These are phyloP conservation scores for Ceratopteris richardii DNA, from an alignment of 75 land plant species.

Conservation along the genomic window DNA sequence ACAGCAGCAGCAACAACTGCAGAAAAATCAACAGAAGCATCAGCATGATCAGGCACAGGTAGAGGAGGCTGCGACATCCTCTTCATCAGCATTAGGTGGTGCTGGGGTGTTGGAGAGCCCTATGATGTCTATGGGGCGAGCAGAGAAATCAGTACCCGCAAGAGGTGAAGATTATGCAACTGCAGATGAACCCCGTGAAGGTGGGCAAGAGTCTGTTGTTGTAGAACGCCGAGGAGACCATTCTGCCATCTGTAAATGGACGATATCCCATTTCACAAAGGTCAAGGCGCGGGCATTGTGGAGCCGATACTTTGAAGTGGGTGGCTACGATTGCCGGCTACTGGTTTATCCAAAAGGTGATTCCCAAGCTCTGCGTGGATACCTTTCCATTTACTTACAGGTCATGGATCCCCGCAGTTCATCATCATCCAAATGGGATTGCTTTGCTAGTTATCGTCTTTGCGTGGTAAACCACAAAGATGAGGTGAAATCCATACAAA, in stretches of 20 bases:
- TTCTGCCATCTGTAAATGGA: conserved; percentile 69
- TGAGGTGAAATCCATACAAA: conserved; percentile 54
- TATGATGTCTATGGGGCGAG: too few species aligned
- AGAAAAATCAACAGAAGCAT: neutral
- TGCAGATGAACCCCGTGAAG: conserved; percentile 30
- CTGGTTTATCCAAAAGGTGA: conserved; percentile 88
- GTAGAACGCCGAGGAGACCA: conserved; percentile 67
- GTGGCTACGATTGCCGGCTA: conserved; percentile 85
- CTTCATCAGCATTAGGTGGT: neutral
- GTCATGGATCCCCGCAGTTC: conserved; percentile 74
- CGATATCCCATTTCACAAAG: conserved; percentile 48
- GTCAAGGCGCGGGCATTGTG: conserved; percentile 72
- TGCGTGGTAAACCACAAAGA: conserved; percentile 58
- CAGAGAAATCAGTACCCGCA: too few species aligned
- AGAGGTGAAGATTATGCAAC: neutral
- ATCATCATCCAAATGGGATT: conserved; percentile 70
- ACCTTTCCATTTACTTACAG: conserved; percentile 79
- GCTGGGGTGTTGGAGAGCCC: too few species aligned
- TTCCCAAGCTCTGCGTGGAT: conserved; percentile 84
- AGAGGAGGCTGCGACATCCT: neutral
- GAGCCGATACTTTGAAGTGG: conserved; percentile 90
- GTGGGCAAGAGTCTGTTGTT: conserved; percentile 48
- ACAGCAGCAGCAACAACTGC: neutral
- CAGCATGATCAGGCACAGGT: neutral
- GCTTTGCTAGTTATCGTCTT: conserved; percentile 81